Percentiles rank a stretch among this genome's conserved stretches.
Evolutionary conservation across 768 basidiomycete species (phyloP).

Genomic region (Xerocomellus dryophilus): DNA sequence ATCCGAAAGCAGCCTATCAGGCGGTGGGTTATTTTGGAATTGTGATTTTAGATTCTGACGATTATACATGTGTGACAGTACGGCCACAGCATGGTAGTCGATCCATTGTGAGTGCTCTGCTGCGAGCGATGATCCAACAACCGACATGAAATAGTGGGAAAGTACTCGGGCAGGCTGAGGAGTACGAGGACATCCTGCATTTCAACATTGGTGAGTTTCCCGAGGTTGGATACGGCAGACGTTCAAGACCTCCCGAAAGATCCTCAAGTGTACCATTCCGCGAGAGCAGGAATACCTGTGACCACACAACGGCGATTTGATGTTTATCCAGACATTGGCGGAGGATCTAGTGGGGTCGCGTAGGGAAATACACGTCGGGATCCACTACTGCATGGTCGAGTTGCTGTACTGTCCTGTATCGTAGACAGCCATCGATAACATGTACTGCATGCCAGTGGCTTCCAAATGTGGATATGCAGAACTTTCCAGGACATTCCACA

Average conservation of each 20-base stretch:
- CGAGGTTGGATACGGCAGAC: not conserved
- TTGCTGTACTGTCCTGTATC: not conserved
- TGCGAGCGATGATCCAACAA: not conserved
- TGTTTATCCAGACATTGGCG: constrained; percentile 77
- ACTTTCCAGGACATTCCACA: constrained; percentile 36
- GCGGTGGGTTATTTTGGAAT: constrained; percentile 52
- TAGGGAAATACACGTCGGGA: not conserved
- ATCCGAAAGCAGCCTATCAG: constrained; percentile 79
- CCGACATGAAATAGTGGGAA: constrained; percentile 53
- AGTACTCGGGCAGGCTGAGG: constrained; percentile 68
- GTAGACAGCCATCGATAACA: not conserved
- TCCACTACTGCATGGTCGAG: not conserved
- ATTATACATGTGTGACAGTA: constrained; percentile 46
- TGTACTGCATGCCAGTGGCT: not conserved
- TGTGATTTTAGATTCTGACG: not conserved
- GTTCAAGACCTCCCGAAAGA: constrained; percentile 42
- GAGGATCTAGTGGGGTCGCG: not conserved
- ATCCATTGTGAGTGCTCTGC: constrained; percentile 65
- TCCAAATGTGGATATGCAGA: constrained; percentile 24
- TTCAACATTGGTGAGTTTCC: constrained; percentile 70
- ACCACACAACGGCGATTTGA: constrained; percentile 89
- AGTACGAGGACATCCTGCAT: constrained; percentile 76
- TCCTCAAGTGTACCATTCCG: constrained; percentile 57
- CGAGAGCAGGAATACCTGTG: constrained; percentile 86
- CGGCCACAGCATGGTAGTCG: constrained; percentile 89